These are phyloP conservation scores for Cairneyella variabilis DNA, from an alignment of 495 filamentous ascomycete species.

Conservation along the genomic window DNA sequence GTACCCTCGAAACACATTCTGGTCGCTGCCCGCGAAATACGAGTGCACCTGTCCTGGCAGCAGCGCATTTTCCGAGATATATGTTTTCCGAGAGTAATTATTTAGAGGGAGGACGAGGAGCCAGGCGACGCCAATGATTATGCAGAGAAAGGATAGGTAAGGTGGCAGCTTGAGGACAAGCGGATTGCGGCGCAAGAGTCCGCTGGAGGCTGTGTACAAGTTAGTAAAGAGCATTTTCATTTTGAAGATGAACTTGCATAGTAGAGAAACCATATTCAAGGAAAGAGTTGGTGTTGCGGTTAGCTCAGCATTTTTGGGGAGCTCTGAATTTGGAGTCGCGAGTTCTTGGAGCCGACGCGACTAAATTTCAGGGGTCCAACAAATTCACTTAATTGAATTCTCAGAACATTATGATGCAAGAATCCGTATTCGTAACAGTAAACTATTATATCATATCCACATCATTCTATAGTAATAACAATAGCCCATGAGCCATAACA, in stretches of 20 bases:
- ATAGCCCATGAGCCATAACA: too few species aligned
- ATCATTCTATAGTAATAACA: too few species aligned
- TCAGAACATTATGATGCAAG: too few species aligned
- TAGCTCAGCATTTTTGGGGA: conserved; percentile 5
- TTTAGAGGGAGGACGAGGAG: conserved; percentile 89
- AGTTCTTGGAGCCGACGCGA: conserved; percentile 13
- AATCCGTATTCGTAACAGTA: too few species aligned
- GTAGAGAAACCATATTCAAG: conserved; percentile 21
- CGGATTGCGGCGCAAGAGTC: conserved; percentile 59
- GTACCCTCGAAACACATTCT: conserved; percentile 91
- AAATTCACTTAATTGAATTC: too few species aligned
- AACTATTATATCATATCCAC: too few species aligned
- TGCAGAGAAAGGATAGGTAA: conserved; percentile 81
- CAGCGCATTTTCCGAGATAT: conserved; percentile 96
- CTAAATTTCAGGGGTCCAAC: background rate
- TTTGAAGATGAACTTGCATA: conserved; percentile 14
- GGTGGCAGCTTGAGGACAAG: conserved; percentile 70
- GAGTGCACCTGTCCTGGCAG: conserved; percentile 96
- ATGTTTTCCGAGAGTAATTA: conserved; percentile 86
- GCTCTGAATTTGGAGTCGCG: conserved; percentile 4
- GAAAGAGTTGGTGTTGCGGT: background rate
- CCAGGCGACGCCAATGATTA: conserved; percentile 86
- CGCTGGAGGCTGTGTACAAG: conserved; percentile 38
- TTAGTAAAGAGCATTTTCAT: background rate
- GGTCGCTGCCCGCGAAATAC: conserved; percentile 93